A percentile compares a stretch with the other conserved stretches of the same genome.
Evolutionary conservation across 208 protist species (phyloP).

Genomic region (Herpetomonas samuelpessoai): DNA sequence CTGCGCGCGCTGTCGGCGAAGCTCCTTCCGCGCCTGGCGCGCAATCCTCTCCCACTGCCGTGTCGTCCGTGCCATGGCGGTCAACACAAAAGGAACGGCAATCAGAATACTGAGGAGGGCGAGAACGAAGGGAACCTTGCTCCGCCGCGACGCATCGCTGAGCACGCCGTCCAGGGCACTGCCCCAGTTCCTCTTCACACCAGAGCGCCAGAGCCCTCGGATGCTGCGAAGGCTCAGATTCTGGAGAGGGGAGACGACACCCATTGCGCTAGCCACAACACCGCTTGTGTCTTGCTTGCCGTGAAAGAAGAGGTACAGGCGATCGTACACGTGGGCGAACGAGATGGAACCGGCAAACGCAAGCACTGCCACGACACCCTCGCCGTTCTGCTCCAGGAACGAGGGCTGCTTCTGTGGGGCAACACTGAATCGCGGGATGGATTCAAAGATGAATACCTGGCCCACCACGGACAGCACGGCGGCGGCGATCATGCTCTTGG

Average conservation of each 20-base stretch:
- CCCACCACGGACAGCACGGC: slow-evolving; percentile 51
- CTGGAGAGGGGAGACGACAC: neutral
- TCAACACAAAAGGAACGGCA: slow-evolving; percentile 59
- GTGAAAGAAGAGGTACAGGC: slow-evolving; percentile 11
- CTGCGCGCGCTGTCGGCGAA: neutral
- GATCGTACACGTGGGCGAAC: slow-evolving; percentile 56
- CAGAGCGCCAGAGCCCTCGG: neutral
- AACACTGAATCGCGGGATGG: slow-evolving; percentile 57
- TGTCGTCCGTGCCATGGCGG: slow-evolving; percentile 60
- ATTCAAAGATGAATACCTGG: slow-evolving; percentile 59
- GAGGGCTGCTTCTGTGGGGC: slow-evolving; percentile 15
- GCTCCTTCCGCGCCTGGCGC: neutral
- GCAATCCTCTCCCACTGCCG: slow-evolving; percentile 28
- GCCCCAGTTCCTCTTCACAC: too few species aligned
- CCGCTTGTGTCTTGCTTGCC: neutral
- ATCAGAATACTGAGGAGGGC: slow-evolving; percentile 45
- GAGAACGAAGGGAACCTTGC: slow-evolving; percentile 63
- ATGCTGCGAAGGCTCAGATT: neutral
- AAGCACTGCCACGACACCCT: slow-evolving; percentile 69
- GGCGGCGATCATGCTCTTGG: slow-evolving; percentile 35
- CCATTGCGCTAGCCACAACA: neutral
- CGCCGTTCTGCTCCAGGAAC: slow-evolving; percentile 78
- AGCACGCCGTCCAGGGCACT: neutral
- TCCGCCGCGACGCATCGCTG: neutral
- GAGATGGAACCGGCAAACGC: slow-evolving; percentile 50